Conservation (phyloP, 2,329 filamentous ascomycete species). For the Endoconidiophora polonica region DNA sequence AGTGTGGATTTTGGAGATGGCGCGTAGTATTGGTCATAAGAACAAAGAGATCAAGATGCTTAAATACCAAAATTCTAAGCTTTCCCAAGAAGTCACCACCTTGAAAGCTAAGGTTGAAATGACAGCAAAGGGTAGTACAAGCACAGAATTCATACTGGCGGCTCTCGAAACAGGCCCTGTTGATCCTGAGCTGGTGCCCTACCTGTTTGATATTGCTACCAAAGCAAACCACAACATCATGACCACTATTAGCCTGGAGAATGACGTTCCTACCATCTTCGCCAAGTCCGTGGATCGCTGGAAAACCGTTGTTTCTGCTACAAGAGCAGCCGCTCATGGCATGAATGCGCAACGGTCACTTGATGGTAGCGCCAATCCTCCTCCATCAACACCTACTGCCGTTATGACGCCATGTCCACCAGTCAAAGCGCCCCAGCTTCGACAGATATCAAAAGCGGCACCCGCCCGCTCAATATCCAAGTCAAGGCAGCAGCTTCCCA, state of each 20-base stretch:
- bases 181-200: slow-evolving; percentile 30
- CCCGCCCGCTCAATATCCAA: background rate
- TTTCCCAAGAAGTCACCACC: slow-evolving; percentile 40
- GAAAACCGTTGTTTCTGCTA: slow-evolving; percentile 42
- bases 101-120: slow-evolving; percentile 39
- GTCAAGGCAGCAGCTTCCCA: background rate
- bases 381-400: too few species aligned
- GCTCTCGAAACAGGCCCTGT: slow-evolving; percentile 36
- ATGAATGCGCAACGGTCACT: slow-evolving; percentile 35
- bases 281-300: slow-evolving; percentile 41
- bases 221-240: slow-evolving; percentile 16
- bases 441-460: background rate
- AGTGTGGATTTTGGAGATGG: slow-evolving; percentile 45
- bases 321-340: slow-evolving; percentile 26
- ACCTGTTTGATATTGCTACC: slow-evolving; percentile 29
- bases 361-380: slow-evolving; percentile 18
- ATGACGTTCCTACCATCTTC: slow-evolving; percentile 36
- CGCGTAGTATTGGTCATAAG: slow-evolving; percentile 39
- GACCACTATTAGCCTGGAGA: slow-evolving; percentile 23
- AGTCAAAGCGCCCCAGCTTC: background rate
- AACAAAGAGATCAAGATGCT: slow-evolving; percentile 37
- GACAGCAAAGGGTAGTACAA: slow-evolving; percentile 19
- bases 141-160: slow-evolving; percentile 35
- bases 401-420: too few species aligned
- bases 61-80: slow-evolving; percentile 30